Base-by-base conservation (phyloP, 306 rosid genomes). In the Fragaria nilgerrensis region DNA sequence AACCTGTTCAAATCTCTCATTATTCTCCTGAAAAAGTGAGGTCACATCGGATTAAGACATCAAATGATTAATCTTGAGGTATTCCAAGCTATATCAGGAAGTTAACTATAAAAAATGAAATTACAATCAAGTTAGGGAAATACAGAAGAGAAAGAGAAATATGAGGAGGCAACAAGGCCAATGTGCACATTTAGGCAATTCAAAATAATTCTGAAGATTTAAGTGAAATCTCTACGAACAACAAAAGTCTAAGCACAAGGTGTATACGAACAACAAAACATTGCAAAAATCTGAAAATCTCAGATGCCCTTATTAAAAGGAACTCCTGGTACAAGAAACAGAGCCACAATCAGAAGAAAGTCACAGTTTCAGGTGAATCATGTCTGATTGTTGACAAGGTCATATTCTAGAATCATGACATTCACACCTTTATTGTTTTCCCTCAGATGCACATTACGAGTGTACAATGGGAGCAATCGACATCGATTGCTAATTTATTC, bases 11-110 rank as follows among this genome's bases (percentile, higher is more conserved):
- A 77, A 83, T 87, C 87, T 80, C 39, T 88, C 74, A 79, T 87
- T 78, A 79, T 82, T 88, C 88, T 89, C 98, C 99, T 96, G 97
- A 72, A 84, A 83, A 78, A 32, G 67, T 10, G 77, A 76, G 49
- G 43, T 67, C 70, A 75, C 11, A 49, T 34, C 72, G 68, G 25
- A 81, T 59, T 77, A 37, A 23, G 36, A 76, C 37, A 84, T 71
- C 59, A 68, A 25, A 71, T 58, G 67, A 16, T 75, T 48, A 32
- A 49, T 29, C 16, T 39, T 17, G 48, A 58, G 41, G 61, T n/a
- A 53, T 53, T 20, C 48, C 65, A 23, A 62, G 72, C 37, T 44
- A 53, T 34, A n/a, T 43, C 55, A 68, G 48, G 9, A 43, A 32
- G 45, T 20, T 3, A 44, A 0, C 15, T 23, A 29, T 6, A 14